Percentiles rank a stretch among this genome's conserved stretches.
These are phyloP conservation scores for Baeospora myosura DNA, from an alignment of 1,284 basidiomycete species.

Conservation along the genomic window DNA sequence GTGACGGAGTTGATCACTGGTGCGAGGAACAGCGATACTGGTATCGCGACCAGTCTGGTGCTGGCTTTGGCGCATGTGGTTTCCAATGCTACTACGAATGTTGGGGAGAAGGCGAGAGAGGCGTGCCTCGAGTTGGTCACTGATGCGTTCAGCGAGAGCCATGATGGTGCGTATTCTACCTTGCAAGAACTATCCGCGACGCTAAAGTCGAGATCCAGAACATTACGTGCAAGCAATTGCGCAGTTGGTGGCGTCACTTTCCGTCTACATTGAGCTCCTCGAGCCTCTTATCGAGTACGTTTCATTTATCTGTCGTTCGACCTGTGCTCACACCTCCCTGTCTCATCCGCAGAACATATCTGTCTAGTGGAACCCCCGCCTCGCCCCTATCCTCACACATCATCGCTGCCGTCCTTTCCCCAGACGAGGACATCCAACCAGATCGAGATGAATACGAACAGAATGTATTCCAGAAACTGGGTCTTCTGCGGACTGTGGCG, in stretches of 20 bases:
- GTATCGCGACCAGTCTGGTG: conserved; percentile 70
- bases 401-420: conserved; percentile 55
- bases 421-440: conserved; percentile 35
- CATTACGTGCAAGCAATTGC: conserved; percentile 68
- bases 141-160: conserved; percentile 71
- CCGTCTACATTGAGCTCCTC: conserved; percentile 59
- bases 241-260: conserved; percentile 60
- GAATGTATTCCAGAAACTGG: conserved; percentile 63
- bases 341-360: conserved; percentile 34
- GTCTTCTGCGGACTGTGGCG: conserved; percentile 55
- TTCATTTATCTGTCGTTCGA: not conserved
- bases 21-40: conserved; percentile 62
- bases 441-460: conserved; percentile 15
- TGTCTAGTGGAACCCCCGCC: conserved; percentile 56
- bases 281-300: conserved; percentile 64
- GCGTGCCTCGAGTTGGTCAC: conserved; percentile 68
- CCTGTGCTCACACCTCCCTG: conserved; percentile 8
- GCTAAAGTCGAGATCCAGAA: conserved; percentile 36
- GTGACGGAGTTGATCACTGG: conserved; percentile 81
- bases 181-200: not conserved
- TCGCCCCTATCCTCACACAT: conserved; percentile 59
- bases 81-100: conserved; percentile 62
- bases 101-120: conserved; percentile 72
- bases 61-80: conserved; percentile 77
- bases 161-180: conserved; percentile 48